Base-by-base conservation (phyloP, 345 rosid genomes). In the Eucalyptus cloeziana region DNA sequence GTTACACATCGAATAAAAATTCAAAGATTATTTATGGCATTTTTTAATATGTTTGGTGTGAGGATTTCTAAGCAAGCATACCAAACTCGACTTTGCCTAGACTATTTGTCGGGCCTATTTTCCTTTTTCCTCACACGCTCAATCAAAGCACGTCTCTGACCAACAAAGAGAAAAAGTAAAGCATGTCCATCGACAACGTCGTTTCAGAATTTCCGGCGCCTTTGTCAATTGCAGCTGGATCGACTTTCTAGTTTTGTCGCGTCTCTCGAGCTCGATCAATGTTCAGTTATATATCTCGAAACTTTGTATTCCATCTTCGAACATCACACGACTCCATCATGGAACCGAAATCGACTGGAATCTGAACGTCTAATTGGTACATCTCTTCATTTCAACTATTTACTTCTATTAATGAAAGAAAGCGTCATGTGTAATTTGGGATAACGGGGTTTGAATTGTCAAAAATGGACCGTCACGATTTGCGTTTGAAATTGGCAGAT, bases 31-130 rank as follows among this genome's bases (percentile, higher is more conserved):
- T 24, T 56, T 56, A 21, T 9, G 6, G 25, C 1, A 10, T 8
- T 1, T 56, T 56, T 22, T 0, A 8, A 10, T 6, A 27, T 3
- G 17, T 8, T 13, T 62, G 69, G 31, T 30, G 69, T 0, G 16
- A 30, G 69, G 69, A 62, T 62, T 27, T 62, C 69, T 13, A 62
- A 30, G 69, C 31, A 27, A 62, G 31, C 15, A 27, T 13, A 11
- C 31, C 31, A 13, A 62, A 30, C 31, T 62, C 31, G 69, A 62
- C 33, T 62, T 62, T 27, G 16, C 13, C 30, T 24, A 9, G 6
- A 30, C 30, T 24, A 10, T 56, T 54, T 56, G 62, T 24, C 30
- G 62, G 62, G 62, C 62, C 30, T 56, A 22, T 56, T 56, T 24
- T 10, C 25, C 62, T 56, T 56, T 56, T 56, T 56, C 62, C 30